Percentiles rank a stretch among this genome's conserved stretches.
phyloP scores from a whole-genome alignment of 2,329 filamentous ascomycete genomes.

The Gyromitra esculenta region DNA sequence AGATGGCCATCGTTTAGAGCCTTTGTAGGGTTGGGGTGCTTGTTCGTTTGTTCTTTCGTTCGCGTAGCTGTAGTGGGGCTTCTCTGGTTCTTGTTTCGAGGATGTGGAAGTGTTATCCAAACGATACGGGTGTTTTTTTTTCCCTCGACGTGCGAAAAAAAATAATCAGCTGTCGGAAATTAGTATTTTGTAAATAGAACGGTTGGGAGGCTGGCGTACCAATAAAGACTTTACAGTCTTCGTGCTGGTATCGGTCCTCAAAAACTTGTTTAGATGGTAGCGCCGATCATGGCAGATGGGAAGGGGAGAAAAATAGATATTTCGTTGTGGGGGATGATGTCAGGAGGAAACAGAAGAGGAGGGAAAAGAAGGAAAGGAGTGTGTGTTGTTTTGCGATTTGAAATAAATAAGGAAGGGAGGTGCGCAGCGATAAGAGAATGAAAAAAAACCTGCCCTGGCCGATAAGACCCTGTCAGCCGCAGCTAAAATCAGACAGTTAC shows the following conservation, averaged over 20 bases:
- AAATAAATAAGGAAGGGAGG: background rate
- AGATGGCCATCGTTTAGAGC: constrained; percentile 27
- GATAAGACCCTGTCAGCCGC: constrained; percentile 14
- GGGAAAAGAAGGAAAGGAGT: background rate
- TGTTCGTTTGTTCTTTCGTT: background rate
- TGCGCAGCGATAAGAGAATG: constrained; percentile 1
- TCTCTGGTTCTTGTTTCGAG: background rate
- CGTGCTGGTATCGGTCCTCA: background rate
- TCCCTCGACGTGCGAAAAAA: background rate
- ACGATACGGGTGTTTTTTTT: background rate
- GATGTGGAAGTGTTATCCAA: background rate
- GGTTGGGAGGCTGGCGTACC: background rate
- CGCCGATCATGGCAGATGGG: constrained; percentile 7
- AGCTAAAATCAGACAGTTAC: background rate
- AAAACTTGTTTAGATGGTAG: background rate
- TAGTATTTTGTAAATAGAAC: background rate
- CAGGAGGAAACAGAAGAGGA: background rate
- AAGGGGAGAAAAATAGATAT: background rate
- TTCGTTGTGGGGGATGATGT: constrained; percentile 1
- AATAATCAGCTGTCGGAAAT: background rate
- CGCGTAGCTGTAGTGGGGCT: background rate
- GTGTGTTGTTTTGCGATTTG: background rate
- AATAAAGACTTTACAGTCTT: constrained; percentile 15
- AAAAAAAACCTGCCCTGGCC: background rate
- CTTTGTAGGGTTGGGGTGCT: background rate